phyloP scores from a whole-genome alignment of 257 asterid genomes.

The Parsonsia alboflavescens region DNA sequence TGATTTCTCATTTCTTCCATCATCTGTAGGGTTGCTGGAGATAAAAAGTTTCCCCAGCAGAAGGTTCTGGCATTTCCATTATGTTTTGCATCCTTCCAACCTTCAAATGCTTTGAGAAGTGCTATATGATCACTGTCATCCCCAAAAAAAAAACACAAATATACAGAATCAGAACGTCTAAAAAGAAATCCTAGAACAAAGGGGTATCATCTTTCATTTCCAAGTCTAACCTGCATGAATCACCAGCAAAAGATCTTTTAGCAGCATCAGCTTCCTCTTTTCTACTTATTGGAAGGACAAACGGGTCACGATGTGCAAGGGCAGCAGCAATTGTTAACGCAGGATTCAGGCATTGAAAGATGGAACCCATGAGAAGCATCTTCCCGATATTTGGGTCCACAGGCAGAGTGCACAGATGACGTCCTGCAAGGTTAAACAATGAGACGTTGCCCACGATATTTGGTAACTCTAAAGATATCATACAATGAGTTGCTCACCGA shows the following conservation, averaged over 20 bases:
- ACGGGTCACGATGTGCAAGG: slow-evolving; percentile 86
- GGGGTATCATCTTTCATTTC: slow-evolving; percentile 6
- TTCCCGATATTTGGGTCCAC: slow-evolving; percentile 97
- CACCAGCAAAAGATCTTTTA: slow-evolving; percentile 86
- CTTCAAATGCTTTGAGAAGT: slow-evolving; percentile 88
- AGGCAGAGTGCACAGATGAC: slow-evolving; percentile 85
- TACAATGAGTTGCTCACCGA: slow-evolving; percentile 44
- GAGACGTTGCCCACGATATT: slow-evolving; percentile 1
- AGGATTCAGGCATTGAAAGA: slow-evolving; percentile 90
- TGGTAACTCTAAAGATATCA: slow-evolving; percentile 11
- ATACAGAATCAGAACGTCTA: background rate
- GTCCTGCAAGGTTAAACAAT: slow-evolving; percentile 45
- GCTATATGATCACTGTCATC: slow-evolving; percentile 85
- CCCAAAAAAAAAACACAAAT: background rate
- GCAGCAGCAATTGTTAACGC: slow-evolving; percentile 96
- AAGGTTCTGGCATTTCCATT: slow-evolving; percentile 52
- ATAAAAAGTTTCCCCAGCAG: slow-evolving; percentile 89
- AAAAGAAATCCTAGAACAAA: slow-evolving; percentile 4
- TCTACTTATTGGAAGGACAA: slow-evolving; percentile 85
- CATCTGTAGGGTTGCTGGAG: slow-evolving; percentile 81
- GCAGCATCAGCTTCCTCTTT: slow-evolving; percentile 92
- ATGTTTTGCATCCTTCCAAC: slow-evolving; percentile 81
- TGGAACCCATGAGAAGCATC: slow-evolving; percentile 98
- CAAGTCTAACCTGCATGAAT: slow-evolving; percentile 81
- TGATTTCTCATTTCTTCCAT: slow-evolving; percentile 87